A percentile compares a stretch with the other conserved stretches of the same genome.
phyloP scores from a whole-genome alignment of 1,139 yeast species.

The Pichia sp. region DNA sequence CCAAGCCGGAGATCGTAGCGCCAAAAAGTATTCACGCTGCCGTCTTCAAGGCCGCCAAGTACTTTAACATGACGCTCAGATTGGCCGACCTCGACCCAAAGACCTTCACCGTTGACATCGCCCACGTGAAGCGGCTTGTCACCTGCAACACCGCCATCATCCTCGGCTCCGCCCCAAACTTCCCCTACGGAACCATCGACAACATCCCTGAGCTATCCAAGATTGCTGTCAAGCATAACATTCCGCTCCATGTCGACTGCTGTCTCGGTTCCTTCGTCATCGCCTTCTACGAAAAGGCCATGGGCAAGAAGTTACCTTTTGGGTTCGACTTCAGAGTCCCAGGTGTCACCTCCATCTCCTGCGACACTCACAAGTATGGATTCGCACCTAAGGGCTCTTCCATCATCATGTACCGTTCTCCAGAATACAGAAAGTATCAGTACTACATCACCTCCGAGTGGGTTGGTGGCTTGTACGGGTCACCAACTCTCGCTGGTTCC shows the following conservation, averaged over 20 bases:
- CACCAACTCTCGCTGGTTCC: conserved; percentile 95
- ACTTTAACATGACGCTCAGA: conserved; percentile 80
- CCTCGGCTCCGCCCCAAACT: conserved; percentile 94
- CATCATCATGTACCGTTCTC: conserved; percentile 77
- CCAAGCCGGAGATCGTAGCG: conserved; percentile 80
- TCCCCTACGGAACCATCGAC: conserved; percentile 94
- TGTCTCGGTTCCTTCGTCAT: conserved; percentile 91
- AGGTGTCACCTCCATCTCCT: conserved; percentile 95
- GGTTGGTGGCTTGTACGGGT: conserved; percentile 95
- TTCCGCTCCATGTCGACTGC: conserved; percentile 93
- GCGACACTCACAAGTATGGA: conserved; percentile 97
- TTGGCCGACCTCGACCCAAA: conserved; percentile 73
- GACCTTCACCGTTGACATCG: conserved; percentile 49
- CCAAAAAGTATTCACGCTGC: conserved; percentile 94
- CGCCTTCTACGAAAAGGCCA: conserved; percentile 68
- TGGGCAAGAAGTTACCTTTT: conserved; percentile 47
- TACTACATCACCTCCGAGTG: conserved; percentile 81
- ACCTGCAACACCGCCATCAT: conserved; percentile 76
- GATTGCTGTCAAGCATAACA: conserved; percentile 56
- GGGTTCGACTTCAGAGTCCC: conserved; percentile 80
- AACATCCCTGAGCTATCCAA: conserved; percentile 71
- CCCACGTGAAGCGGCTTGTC: conserved; percentile 58
- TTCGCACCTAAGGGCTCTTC: conserved; percentile 98
- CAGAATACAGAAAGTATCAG: conserved; percentile 68
- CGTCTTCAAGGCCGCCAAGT: conserved; percentile 87